A percentile compares a stretch with the other conserved stretches of the same genome.
Conservation (phyloP, 208 protist species). For the Trypanosoma lewisi region DNA sequence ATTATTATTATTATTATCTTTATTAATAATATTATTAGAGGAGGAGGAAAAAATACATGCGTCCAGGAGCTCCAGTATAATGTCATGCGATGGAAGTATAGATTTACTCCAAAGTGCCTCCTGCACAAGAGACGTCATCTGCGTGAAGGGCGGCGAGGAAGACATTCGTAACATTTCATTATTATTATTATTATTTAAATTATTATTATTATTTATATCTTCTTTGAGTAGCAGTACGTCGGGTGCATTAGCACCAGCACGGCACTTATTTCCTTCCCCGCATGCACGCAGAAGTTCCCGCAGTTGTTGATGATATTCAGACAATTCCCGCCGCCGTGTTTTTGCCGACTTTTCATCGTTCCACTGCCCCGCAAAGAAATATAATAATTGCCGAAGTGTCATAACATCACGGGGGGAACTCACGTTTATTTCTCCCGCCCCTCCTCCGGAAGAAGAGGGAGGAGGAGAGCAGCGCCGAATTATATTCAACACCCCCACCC, state of each 20-base stretch:
- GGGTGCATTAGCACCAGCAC: too few relatives aligned
- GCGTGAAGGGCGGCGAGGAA: not conserved
- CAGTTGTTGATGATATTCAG: not conserved
- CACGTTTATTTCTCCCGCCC: too few relatives aligned
- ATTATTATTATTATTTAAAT: too few relatives aligned
- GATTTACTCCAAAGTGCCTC: conserved; percentile 13
- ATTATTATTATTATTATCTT: too few relatives aligned
- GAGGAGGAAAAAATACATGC: not conserved
- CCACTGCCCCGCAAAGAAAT: conserved; percentile 26
- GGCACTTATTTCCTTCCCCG: not conserved
- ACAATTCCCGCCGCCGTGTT: not conserved
- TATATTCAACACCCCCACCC: conserved; percentile 1
- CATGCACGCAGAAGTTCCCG: not conserved
- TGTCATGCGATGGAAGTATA: conserved; percentile 18
- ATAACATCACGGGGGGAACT: too few relatives aligned
- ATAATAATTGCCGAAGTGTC: conserved; percentile 9
- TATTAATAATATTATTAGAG: not conserved
- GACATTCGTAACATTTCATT: not conserved
- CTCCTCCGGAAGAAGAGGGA: not conserved
- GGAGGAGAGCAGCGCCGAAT: too few relatives aligned
- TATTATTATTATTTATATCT: too few relatives aligned
- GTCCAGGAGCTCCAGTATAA: conserved; percentile 22
- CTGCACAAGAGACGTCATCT: conserved; percentile 5
- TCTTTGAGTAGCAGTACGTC: conserved; percentile 21
- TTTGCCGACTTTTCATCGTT: not conserved